phyloP scores from a whole-genome alignment of 75 land plant genomes.

The Gnetum montanum region DNA sequence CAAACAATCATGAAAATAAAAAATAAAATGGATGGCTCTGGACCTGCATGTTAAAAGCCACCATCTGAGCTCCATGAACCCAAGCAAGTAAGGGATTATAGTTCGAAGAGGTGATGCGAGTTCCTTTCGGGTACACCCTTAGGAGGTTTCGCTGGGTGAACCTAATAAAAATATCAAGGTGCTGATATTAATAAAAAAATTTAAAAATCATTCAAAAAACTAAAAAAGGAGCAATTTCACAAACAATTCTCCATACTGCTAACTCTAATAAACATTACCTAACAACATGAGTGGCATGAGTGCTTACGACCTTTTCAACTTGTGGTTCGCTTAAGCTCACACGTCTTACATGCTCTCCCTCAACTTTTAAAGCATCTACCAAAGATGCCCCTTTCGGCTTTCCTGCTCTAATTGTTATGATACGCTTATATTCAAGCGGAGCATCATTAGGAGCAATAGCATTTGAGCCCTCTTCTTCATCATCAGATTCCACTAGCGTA shows the following conservation, averaged over 20 bases:
- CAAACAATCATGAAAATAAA: neutral
- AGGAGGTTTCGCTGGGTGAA: slow-evolving; percentile 63
- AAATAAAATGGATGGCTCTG: neutral
- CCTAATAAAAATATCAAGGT: slow-evolving; percentile 30
- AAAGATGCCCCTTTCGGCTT: slow-evolving; percentile 50
- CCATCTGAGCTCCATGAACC: slow-evolving; percentile 92
- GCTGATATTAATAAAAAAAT: neutral
- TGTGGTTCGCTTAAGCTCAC: slow-evolving; percentile 72
- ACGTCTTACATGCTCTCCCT: slow-evolving; percentile 31
- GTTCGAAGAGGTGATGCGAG: slow-evolving; percentile 69
- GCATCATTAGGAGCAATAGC: slow-evolving; percentile 1
- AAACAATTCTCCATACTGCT: neutral
- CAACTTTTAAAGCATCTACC: slow-evolving; percentile 36
- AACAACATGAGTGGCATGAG: slow-evolving; percentile 26
- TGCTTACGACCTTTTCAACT: slow-evolving; percentile 27
- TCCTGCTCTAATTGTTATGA: slow-evolving; percentile 74
- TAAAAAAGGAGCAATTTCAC: slow-evolving; percentile 1
- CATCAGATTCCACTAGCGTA: slow-evolving; percentile 14
- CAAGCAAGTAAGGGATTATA: slow-evolving; percentile 58
- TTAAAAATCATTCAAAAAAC: neutral
- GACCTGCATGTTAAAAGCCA: slow-evolving; percentile 90
- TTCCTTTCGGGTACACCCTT: slow-evolving; percentile 69
- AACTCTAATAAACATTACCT: slow-evolving; percentile 39
- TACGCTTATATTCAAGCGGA: slow-evolving; percentile 48
- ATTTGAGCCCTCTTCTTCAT: slow-evolving; percentile 4